Conservation (phyloP, 106 monocot genomes). For the Dioscorea dumetorum region DNA sequence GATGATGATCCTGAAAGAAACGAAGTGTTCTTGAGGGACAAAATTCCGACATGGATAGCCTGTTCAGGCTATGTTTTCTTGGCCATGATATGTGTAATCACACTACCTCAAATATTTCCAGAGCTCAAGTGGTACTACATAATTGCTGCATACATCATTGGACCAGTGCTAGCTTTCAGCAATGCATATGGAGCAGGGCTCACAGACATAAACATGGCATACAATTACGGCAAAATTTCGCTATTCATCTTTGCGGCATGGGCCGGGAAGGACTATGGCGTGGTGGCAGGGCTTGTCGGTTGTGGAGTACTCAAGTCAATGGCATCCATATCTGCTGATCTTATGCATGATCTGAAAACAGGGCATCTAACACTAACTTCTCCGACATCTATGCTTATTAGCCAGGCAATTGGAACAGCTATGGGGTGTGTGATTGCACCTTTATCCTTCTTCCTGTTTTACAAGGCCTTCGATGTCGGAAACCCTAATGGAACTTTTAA, state of each 20-base stretch:
- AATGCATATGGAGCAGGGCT: conserved; percentile 20
- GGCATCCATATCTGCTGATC: conserved; percentile 34
- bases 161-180: conserved; percentile 11
- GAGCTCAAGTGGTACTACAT: conserved; percentile 11
- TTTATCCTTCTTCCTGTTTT: conserved; percentile 40
- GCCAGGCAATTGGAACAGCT: conserved; percentile 53
- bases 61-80: conserved; percentile 7
- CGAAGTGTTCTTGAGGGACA: conserved; percentile 9
- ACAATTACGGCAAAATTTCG: conserved; percentile 55
- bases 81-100: neutral
- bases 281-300: conserved; percentile 33
- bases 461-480: conserved; percentile 40
- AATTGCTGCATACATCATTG: conserved; percentile 8
- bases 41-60: conserved; percentile 15
- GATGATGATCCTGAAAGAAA: conserved; percentile 1
- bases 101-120: conserved; percentile 11
- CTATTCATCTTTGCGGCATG: conserved; percentile 49
- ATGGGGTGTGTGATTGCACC: conserved; percentile 62
- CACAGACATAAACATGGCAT: conserved; percentile 18
- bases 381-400: conserved; percentile 49
- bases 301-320: conserved; percentile 54
- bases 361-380: conserved; percentile 54
- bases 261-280: conserved; percentile 20
- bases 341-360: conserved; percentile 63
- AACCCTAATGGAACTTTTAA: conserved; percentile 10